Evolutionary conservation across 768 basidiomycete species (phyloP).

Genomic region (Tephrocybe sp.): DNA sequence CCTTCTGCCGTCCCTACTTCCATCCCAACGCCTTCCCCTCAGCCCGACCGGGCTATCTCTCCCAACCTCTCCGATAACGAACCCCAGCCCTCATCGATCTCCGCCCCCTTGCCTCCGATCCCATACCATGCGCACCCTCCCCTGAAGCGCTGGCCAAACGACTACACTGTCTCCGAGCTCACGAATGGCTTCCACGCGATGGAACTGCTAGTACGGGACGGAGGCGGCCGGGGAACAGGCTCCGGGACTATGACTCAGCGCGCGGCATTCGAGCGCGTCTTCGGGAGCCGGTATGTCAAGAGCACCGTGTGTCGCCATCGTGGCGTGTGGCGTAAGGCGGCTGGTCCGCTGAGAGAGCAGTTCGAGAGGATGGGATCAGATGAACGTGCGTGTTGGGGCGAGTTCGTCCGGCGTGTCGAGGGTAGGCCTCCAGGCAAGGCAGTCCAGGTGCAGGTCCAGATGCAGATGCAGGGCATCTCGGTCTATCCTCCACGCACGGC

Average conservation of each 20-base stretch:
- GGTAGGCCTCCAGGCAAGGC: conserved; percentile 40
- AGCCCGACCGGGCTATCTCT: conserved; percentile 3
- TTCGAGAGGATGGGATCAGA: conserved; percentile 56
- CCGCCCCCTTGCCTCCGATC: conserved; percentile 26
- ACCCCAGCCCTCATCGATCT: background rate
- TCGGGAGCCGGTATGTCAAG: conserved; percentile 71
- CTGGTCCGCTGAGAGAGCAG: conserved; percentile 41
- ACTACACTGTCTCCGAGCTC: conserved; percentile 69
- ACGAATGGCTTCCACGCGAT: conserved; percentile 57
- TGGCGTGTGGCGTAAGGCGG: conserved; percentile 65
- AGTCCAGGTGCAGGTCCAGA: conserved; percentile 2
- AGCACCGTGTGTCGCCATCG: conserved; percentile 72
- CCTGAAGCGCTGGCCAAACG: conserved; percentile 75
- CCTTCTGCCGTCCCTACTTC: background rate
- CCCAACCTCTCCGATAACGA: conserved; percentile 11
- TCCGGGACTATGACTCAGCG: conserved; percentile 52
- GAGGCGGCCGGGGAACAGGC: conserved; percentile 32
- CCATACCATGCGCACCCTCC: conserved; percentile 63
- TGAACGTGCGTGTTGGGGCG: conserved; percentile 67
- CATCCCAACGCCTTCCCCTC: conserved; percentile 1
- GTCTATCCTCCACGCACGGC: background rate
- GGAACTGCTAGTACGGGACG: conserved; percentile 39
- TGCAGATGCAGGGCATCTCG: conserved; percentile 2
- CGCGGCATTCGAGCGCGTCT: conserved; percentile 69
- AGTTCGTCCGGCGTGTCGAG: conserved; percentile 65